Evolutionary conservation across 345 rosid species (phyloP).

Genomic region (Jatropha curcas): DNA sequence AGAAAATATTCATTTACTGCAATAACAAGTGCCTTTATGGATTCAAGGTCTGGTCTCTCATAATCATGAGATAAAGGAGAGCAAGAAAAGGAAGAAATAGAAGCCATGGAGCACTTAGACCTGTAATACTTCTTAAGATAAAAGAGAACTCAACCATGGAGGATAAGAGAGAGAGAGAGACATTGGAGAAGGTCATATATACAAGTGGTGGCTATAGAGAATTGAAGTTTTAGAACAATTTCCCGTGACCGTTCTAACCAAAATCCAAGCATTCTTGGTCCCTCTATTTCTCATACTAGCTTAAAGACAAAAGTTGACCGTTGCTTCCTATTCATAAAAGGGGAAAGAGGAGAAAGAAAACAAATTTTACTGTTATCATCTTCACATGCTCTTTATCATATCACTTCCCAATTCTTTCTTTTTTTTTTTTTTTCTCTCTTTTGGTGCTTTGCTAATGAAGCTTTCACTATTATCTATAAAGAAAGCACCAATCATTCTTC

Average conservation of each 20-base stretch:
- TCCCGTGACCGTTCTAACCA: slow-evolving; percentile 46
- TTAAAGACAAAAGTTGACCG: slow-evolving; percentile 33
- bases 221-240: slow-evolving; percentile 18
- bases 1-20: slow-evolving; percentile 47
- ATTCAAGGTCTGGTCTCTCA: slow-evolving; percentile 45
- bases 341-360: slow-evolving; percentile 19
- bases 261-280: slow-evolving; percentile 35
- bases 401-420: background rate
- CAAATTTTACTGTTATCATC: slow-evolving; percentile 12
- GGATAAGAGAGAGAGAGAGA: slow-evolving; percentile 25
- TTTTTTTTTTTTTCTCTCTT: background rate
- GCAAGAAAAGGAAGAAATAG: slow-evolving; percentile 32
- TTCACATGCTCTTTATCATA: slow-evolving; percentile 23
- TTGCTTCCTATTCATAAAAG: slow-evolving; percentile 19
- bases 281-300: slow-evolving; percentile 10
- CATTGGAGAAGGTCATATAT: slow-evolving; percentile 8
- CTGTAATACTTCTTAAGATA: slow-evolving; percentile 8
- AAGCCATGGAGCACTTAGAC: slow-evolving; percentile 35
- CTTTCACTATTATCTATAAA: background rate
- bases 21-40: slow-evolving; percentile 36
- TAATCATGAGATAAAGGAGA: slow-evolving; percentile 26
- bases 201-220: slow-evolving; percentile 3
- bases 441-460: background rate
- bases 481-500: background rate
- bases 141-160: background rate